These are phyloP conservation scores for Fusarium phyllophilum DNA, from an alignment of 2,329 filamentous ascomycete species.

Conservation along the genomic window DNA sequence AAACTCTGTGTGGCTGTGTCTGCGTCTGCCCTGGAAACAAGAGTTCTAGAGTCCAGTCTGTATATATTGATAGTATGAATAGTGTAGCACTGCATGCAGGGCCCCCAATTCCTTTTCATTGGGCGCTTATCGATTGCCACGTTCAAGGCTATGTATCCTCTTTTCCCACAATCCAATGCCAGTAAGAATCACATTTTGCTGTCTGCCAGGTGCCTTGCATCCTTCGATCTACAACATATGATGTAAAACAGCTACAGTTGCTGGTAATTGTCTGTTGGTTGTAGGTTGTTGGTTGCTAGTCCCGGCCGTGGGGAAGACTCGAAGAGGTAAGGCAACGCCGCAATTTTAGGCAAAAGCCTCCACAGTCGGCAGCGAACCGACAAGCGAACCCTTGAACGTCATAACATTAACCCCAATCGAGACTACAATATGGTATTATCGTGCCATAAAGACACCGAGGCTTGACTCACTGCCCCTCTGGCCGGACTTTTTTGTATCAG, in stretches of 20 bases:
- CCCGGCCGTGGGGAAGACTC: conserved; percentile 16
- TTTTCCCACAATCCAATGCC: background rate
- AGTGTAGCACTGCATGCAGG: conserved; percentile 26
- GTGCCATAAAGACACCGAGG: conserved; percentile 1
- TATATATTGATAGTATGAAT: conserved; percentile 24
- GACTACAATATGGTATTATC: conserved; percentile 3
- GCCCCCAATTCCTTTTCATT: conserved; percentile 16
- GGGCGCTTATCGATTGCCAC: conserved; percentile 26
- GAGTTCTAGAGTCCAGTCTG: conserved; percentile 1
- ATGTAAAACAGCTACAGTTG: background rate
- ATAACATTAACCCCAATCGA: conserved; percentile 1
- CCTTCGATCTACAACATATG: conserved; percentile 21
- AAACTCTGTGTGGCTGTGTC: conserved; percentile 24
- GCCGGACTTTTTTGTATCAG: conserved; percentile 14
- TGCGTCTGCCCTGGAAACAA: conserved; percentile 1
- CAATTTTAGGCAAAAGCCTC: conserved; percentile 42
- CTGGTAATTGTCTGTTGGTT: background rate
- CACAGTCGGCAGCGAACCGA: conserved; percentile 24
- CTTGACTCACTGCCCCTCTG: conserved; percentile 19
- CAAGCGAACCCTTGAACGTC: conserved; percentile 12
- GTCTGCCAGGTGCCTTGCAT: conserved; percentile 27
- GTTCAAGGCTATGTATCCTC: background rate
- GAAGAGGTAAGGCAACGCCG: background rate
- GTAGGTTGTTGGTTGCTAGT: conserved; percentile 18
- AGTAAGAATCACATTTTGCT: background rate